Evolutionary conservation across 1,139 yeast species (phyloP), one percentile per base, ranked within the genome.

Genomic region (Candida frijolesensis): DNA sequence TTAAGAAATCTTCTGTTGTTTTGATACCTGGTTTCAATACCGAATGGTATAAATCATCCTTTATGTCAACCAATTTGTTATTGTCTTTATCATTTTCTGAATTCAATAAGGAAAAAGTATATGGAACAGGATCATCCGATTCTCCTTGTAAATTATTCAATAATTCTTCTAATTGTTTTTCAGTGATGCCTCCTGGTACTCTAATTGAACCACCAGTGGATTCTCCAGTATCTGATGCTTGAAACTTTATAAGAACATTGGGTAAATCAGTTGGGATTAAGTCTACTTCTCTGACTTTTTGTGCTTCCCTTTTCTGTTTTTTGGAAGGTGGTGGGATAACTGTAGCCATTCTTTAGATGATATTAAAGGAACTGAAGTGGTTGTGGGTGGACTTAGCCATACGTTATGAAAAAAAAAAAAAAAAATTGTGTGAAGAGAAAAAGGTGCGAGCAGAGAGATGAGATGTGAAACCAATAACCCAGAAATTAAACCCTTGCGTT

Each of bases 181-280:
- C 96, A 5, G 87, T 82, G 52, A 91, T 85, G 29, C 83, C 87
- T 18, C 97, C 98, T 4, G 99, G 99, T 6, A 94, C 96, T 67
- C 97, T 80, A 48, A 92, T 74, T 33, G 91, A 85, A 9, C 95
- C 91, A 12, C 97, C 97, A 22, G 87, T 79, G 5, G 83, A 71
- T 58, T 89, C 96, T 45, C 97, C 97, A n/a, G 96, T 85, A 63
- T 92, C 99, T 11, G 96, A 84, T 1, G 98, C 97, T 66, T 90
- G 95, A 66, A 94, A 91, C 65, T 85, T 87, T 50, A 94, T 83
- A 51, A 91, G 80, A 19, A 94, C 97, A 74, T 90, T 84, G 25
- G 97, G 97, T 39, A 92, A 71, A 61, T 89, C 95, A n/a, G n/a
- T 1, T 70, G 75, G 1, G 98, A 88, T 73, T 10, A 87, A 67